phyloP scores from a whole-genome alignment of 1,139 yeast genomes.

The Scheffersomyces parashehatae region DNA sequence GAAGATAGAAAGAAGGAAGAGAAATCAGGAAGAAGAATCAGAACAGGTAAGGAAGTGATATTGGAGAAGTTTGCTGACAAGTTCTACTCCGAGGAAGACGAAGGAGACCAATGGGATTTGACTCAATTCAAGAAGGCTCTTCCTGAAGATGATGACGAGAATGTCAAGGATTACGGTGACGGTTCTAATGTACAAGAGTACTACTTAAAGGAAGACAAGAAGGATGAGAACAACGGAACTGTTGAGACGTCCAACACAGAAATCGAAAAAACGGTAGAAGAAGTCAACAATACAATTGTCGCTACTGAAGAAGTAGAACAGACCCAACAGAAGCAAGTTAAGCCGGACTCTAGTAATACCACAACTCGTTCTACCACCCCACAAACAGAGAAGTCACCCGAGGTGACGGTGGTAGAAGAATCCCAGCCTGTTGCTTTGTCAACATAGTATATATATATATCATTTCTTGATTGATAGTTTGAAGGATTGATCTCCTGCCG shows the following conservation, averaged over 20 bases:
- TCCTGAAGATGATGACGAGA: conserved; percentile 39
- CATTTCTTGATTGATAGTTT: background rate
- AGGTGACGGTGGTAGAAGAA: background rate
- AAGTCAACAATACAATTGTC: background rate
- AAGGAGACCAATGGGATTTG: conserved; percentile 72
- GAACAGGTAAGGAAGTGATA: conserved; percentile 82
- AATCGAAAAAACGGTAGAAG: too few relatives aligned
- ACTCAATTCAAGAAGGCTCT: conserved; percentile 56
- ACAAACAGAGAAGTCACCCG: background rate
- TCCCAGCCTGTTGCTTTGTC: background rate
- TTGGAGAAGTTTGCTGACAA: conserved; percentile 73
- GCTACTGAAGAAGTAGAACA: background rate
- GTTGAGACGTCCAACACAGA: too few relatives aligned
- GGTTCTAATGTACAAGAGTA: conserved; percentile 30
- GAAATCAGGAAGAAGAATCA: conserved; percentile 44
- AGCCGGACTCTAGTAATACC: too few relatives aligned
- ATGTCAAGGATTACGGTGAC: conserved; percentile 61
- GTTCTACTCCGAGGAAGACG: conserved; percentile 49
- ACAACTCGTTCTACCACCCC: too few relatives aligned
- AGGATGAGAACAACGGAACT: too few relatives aligned
- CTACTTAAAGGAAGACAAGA: conserved; percentile 9
- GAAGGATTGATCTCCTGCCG: conserved; percentile 1
- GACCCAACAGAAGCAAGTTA: background rate
- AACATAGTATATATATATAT: background rate
- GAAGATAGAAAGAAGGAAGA: conserved; percentile 60